Base-by-base conservation (phyloP, 345 rosid species). In the Acer negundo region DNA sequence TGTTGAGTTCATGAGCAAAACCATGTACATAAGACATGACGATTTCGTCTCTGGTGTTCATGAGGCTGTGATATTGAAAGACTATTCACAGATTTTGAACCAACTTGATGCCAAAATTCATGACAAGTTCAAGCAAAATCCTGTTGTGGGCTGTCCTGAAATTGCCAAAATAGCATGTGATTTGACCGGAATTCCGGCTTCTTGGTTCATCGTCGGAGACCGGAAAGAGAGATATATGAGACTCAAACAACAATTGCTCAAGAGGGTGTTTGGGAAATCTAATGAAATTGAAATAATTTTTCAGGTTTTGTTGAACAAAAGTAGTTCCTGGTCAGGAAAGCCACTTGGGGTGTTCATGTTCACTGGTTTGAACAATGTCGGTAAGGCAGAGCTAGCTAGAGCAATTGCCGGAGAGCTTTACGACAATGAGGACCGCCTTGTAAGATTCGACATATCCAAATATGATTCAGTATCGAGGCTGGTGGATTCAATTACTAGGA, bases 391-490 rank as follows among this genome's bases (percentile, higher is more conserved):
- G 55, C 67, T 59, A 15, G 38, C 38, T 16, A 61, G 46, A 59
- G 67, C 76, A n/a, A 59, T 40, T 13, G 76, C 67, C 67, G 62
- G 17, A n/a, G 67, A 73, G 67, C 67, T 73, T 38, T 73, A 59
- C 24, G 76, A 59, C 17, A 19, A 38, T 6, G 73, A 49, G 10
- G 31, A 49, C 26, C 55, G n/a, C 53, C 35, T 61, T 73, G 62
- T 73, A 8, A 55, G 10, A 15, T 35, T 73, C 3, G 20, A 23
- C 46, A 73, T 73, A 67, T 15, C n/a, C 3, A 22, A 42, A 40
- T 73, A 73, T 22, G 12, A 73, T 22, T 59, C 67, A 22, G 53
- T 11, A 20, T 22, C 6, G 15, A 2, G 35, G 20, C 31, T 73
- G 20, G 38, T 59, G 38, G 38, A 16, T 22, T 31, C 67, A 59